Evolutionary conservation across 306 rosid genomes (phyloP), one percentile per base, ranked within the genome.

Genomic region (Cucumis melo): DNA sequence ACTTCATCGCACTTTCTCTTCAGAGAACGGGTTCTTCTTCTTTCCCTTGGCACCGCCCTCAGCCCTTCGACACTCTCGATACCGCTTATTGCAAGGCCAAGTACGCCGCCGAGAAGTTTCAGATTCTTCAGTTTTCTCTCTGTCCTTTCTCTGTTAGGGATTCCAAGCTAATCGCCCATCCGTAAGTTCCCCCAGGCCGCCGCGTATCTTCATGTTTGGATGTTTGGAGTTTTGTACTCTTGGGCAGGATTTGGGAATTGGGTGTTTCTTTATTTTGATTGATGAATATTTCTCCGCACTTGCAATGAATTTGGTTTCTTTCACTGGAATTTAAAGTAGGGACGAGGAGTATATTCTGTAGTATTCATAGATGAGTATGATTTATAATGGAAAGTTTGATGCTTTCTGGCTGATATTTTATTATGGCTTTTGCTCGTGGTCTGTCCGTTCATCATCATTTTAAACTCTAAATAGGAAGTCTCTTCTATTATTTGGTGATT

Each of bases 101-200:
- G 78, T 86, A 50, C 74, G 80, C 96, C 10, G 94, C 98, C 55
- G 88, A 87, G 70, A 86, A 90, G 17, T 94, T 88, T 76, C 97
- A 94, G 89, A 78, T 86, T 9, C 83, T 94, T 51, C 98, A 94
- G 73, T 87, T 94, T 58, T 88, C 98, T 6, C 89, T 91, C 27
- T 94, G 97, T 79, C 97, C 98, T 2, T 91, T 94, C 81, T 87
- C 91, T 46, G 74, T 93, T 17, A 10, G 81, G 8, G 83, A 66
- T 51, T 72, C 86, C 53, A 79, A 85, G 79, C 82, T 90, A 63
- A 57, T 84, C 6, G 93, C 93, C 82, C 87, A 91, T 72, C 97
- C 96, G 98, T 94, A 19, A 80, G 94, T 86, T 27, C 80, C 34
- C 0, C 10, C 36, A 3, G 29, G 29, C 29, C 29, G 16, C 19